Evolutionary conservation across 2,329 filamentous ascomycete species (phyloP).

Genomic region (Colletotrichum sp.): DNA sequence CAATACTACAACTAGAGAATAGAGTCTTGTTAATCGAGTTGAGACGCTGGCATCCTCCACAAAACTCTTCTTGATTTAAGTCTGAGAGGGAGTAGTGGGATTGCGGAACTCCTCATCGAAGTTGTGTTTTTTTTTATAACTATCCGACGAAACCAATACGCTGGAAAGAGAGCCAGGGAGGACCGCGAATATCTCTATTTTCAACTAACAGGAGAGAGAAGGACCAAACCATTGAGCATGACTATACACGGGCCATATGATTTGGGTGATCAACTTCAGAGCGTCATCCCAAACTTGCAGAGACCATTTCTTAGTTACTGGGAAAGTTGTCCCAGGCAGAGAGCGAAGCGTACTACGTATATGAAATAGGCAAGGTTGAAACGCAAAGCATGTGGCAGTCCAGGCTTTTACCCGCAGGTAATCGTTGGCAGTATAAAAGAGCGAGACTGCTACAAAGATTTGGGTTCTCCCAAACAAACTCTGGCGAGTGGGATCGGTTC

Average conservation of each 20-base stretch:
- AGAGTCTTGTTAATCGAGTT: not conserved
- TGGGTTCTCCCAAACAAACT: no score
- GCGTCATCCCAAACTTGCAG: no score
- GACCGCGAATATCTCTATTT: not conserved
- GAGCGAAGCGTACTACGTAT: no score
- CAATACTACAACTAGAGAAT: not conserved
- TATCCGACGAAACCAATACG: not conserved
- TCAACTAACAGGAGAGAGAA: not conserved
- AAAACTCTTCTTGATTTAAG: not conserved
- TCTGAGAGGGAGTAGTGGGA: not conserved
- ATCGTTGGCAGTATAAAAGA: no score
- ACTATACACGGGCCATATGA: accelerated
- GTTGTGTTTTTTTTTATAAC: accelerated
- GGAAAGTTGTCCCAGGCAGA: no score
- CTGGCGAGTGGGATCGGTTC: no score
- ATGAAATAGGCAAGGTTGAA: no score
- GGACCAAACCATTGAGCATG: not conserved
- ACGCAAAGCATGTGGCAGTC: no score
- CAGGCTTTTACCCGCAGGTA: no score
- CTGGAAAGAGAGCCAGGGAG: not conserved
- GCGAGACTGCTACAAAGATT: no score
- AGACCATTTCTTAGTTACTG: no score
- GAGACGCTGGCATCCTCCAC: accelerated
- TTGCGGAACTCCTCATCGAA: accelerated
- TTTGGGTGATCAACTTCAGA: not conserved